Conservation (phyloP, 108 stramenopile genomes). For the Aurantiochytrium sp. region DNA sequence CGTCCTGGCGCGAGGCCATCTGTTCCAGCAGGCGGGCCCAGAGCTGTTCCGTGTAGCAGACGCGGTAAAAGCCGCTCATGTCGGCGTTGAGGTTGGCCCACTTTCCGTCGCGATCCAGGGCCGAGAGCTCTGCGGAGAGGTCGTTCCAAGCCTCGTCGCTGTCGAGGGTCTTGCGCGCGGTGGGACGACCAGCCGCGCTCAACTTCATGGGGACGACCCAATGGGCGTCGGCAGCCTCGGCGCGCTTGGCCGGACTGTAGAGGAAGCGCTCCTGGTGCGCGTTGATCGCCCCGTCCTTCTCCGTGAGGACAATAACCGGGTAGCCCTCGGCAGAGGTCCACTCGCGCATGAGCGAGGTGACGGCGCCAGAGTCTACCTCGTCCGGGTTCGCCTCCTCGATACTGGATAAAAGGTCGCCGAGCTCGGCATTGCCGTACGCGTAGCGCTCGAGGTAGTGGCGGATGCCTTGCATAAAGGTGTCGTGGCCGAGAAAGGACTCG, state of each 20-base stretch:
- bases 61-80: conserved; percentile 30
- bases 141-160: background rate
- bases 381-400: conserved; percentile 34
- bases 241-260: background rate
- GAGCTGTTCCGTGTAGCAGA: conserved; percentile 19
- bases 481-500: conserved; percentile 34
- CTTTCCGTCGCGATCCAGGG: background rate
- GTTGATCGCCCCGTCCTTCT: conserved; percentile 31
- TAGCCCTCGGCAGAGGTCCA: conserved; percentile 57
- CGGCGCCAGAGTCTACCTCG: background rate
- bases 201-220: conserved; percentile 29
- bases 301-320: conserved; percentile 67
- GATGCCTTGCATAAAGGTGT: conserved; percentile 49
- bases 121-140: background rate
- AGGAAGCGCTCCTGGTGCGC: background rate
- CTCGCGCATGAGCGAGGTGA: conserved; percentile 33
- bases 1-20: background rate
- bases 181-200: background rate
- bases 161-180: background rate
- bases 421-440: conserved; percentile 41
- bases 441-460: conserved; percentile 36
- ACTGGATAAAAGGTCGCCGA: background rate
- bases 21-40: background rate
- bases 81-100: conserved; percentile 32
- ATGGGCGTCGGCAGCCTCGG: background rate